phyloP scores from a whole-genome alignment of 352 stramenopile species.

The Globisporangium polare region DNA sequence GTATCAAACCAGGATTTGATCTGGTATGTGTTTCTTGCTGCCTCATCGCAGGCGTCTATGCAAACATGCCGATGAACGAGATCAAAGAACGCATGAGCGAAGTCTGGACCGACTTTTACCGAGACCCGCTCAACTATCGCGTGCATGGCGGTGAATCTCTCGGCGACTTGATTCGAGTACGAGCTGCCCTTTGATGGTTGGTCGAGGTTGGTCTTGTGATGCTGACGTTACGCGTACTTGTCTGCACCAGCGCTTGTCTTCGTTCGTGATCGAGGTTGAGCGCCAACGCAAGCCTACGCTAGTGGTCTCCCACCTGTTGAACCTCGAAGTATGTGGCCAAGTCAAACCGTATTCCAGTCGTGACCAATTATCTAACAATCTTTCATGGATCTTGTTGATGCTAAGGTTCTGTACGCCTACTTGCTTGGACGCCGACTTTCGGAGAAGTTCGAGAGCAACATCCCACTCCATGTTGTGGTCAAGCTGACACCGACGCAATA shows the following conservation, averaged over 20 bases:
- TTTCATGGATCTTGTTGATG: neutral
- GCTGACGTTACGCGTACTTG: neutral
- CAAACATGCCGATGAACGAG: slow-evolving; percentile 34
- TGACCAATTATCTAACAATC: neutral
- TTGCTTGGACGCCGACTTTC: slow-evolving; percentile 27
- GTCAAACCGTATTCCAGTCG: too few species aligned
- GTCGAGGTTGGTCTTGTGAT: neutral
- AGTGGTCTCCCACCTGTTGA: slow-evolving; percentile 37
- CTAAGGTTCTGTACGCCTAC: slow-evolving; percentile 36
- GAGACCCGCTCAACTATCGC: slow-evolving; percentile 47
- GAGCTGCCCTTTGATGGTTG: neutral
- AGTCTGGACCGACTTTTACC: slow-evolving; percentile 33
- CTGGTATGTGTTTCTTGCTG: neutral
- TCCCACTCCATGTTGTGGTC: slow-evolving; percentile 41
- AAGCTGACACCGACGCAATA: slow-evolving; percentile 47
- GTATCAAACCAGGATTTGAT: neutral
- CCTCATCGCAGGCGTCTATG: slow-evolving; percentile 25
- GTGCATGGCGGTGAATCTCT: slow-evolving; percentile 44
- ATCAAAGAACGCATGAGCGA: slow-evolving; percentile 33
- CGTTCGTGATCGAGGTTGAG: slow-evolving; percentile 44
- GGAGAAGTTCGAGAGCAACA: slow-evolving; percentile 29
- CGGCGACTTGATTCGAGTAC: slow-evolving; percentile 37
- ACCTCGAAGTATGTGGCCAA: slow-evolving; percentile 36
- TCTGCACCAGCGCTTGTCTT: slow-evolving; percentile 29
- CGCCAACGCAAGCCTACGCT: slow-evolving; percentile 38